Evolutionary conservation across 1,284 basidiomycete genomes (phyloP).

Genomic region (Hypsizygus ulmarius): DNA sequence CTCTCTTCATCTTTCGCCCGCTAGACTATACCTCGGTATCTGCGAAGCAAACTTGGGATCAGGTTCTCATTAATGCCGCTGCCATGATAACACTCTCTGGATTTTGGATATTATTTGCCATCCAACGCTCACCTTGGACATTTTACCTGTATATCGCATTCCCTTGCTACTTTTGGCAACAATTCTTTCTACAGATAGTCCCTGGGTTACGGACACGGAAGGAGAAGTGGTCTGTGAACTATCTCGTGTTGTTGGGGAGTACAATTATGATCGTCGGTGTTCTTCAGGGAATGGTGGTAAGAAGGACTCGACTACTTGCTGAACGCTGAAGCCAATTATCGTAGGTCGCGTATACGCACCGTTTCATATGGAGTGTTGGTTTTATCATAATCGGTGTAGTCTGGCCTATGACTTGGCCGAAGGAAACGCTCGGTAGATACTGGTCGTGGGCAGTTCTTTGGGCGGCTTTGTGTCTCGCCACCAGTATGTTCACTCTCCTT

Average conservation of each 20-base stretch:
- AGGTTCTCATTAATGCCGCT: constrained; percentile 18
- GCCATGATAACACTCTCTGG: constrained; percentile 34
- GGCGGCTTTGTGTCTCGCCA: constrained; percentile 52
- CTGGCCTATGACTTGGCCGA: constrained; percentile 66
- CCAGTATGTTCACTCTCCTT: constrained; percentile 69
- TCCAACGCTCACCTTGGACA: constrained; percentile 67
- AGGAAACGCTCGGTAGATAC: constrained; percentile 22
- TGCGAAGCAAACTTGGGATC: neutral
- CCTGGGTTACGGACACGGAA: constrained; percentile 22
- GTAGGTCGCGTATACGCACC: constrained; percentile 67
- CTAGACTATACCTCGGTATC: constrained; percentile 18
- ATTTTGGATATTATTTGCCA: constrained; percentile 53
- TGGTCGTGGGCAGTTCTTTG: constrained; percentile 39
- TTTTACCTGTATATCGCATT: constrained; percentile 80
- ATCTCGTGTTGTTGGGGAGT: constrained; percentile 23
- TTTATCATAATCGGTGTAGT: constrained; percentile 61
- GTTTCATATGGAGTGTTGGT: constrained; percentile 72
- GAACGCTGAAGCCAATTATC: neutral
- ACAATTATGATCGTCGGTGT: constrained; percentile 37
- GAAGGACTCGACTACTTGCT: constrained; percentile 28
- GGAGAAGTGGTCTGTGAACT: constrained; percentile 5
- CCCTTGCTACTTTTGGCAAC: constrained; percentile 75
- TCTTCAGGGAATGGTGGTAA: constrained; percentile 72
- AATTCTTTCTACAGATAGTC: constrained; percentile 36
- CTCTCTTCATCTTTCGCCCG: constrained; percentile 50